phyloP scores from a whole-genome alignment of 345 rosid genomes.

The Gossypium raimondii region DNA sequence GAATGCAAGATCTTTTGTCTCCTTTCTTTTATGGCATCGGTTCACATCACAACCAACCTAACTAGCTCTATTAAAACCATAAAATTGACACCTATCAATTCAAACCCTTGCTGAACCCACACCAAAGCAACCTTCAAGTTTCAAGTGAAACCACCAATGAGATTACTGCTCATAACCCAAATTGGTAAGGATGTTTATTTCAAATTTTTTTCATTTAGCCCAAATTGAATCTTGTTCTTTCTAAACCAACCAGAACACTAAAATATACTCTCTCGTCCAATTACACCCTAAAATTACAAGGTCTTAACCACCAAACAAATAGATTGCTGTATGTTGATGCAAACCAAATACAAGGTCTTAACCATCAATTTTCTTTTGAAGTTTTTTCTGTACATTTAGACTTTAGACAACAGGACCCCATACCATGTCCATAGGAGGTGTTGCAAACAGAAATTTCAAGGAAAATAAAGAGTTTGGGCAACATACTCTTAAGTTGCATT shows the following conservation, averaged over 20 bases:
- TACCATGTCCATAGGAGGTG: neutral
- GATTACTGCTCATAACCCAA: neutral
- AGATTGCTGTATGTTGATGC: too few species aligned
- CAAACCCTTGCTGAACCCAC: neutral
- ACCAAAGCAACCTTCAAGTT: neutral
- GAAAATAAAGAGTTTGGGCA: neutral
- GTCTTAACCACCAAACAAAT: too few species aligned
- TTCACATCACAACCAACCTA: neutral
- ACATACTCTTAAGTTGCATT: neutral
- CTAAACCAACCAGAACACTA: neutral
- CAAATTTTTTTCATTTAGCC: neutral
- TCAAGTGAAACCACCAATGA: neutral
- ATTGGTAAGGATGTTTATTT: neutral
- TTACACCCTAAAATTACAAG: neutral
- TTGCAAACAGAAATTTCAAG: neutral
- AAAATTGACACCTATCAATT: neutral
- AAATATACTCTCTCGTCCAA: neutral
- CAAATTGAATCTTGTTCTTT: neutral
- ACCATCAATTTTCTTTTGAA: neutral
- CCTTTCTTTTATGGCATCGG: neutral
- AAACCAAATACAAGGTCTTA: neutral
- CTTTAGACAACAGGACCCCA: neutral
- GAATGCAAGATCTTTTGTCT: slow-evolving; percentile 1
- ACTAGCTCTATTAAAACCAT: neutral
- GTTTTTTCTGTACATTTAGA: neutral